These are phyloP conservation scores for Sutorius eximius DNA, from an alignment of 1,284 basidiomycete species.

Conservation along the genomic window DNA sequence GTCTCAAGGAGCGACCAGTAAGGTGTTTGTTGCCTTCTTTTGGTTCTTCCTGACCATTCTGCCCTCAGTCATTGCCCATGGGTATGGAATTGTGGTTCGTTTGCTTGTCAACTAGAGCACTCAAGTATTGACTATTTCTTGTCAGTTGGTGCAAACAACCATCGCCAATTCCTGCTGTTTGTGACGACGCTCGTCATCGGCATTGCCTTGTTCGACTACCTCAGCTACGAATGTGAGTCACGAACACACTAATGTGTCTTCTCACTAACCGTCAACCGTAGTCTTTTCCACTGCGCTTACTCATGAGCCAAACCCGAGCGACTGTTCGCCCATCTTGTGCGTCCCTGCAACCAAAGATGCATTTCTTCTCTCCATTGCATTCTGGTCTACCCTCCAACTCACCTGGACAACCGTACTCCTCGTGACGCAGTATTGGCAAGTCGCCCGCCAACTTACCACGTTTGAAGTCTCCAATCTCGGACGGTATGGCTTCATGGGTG, in stretches of 20 bases:
- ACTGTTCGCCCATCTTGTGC: constrained; percentile 71
- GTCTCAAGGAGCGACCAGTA: constrained; percentile 90
- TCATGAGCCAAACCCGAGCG: constrained; percentile 52
- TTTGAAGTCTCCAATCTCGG: constrained; percentile 95
- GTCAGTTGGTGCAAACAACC: constrained; percentile 90
- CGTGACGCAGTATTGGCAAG: constrained; percentile 86
- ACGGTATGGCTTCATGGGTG: constrained; percentile 96
- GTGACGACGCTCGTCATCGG: constrained; percentile 83
- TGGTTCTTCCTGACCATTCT: constrained; percentile 5
- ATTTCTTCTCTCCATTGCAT: constrained; percentile 79
- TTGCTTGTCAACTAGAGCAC: neutral
- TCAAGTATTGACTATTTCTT: constrained; percentile 4
- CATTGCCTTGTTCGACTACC: constrained; percentile 78
- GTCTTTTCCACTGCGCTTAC: constrained; percentile 51
- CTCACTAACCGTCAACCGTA: constrained; percentile 23
- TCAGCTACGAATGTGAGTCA: constrained; percentile 76
- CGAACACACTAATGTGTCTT: constrained; percentile 1
- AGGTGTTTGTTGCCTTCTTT: constrained; percentile 33
- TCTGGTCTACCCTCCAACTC: constrained; percentile 90
- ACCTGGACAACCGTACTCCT: constrained; percentile 91
- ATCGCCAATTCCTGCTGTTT: constrained; percentile 93
- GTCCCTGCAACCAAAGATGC: constrained; percentile 69
- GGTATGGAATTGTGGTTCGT: constrained; percentile 97
- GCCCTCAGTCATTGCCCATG: constrained; percentile 88
- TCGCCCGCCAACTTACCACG: constrained; percentile 93